Evolutionary conservation across 2,329 filamentous ascomycete species (phyloP).

Genomic region (Clarireedia homoeocarpa): DNA sequence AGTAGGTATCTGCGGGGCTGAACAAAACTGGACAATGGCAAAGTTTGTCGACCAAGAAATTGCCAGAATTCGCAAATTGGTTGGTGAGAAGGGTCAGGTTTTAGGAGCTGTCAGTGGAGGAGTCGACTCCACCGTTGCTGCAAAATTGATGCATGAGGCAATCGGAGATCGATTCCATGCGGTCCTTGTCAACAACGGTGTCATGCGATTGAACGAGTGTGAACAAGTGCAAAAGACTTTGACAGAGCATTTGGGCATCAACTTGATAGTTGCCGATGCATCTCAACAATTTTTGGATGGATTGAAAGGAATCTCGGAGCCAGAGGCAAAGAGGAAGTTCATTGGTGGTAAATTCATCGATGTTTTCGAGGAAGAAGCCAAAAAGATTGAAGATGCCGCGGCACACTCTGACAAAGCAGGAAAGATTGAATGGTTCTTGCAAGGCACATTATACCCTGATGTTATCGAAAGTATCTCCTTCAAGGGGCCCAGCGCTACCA

Average conservation of each 20-base stretch:
- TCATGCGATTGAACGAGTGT: constrained; percentile 81
- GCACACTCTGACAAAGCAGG: constrained; percentile 60
- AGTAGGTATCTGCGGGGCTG: constrained; percentile 70
- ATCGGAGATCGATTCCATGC: constrained; percentile 78
- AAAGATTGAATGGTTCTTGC: constrained; percentile 77
- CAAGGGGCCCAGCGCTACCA: constrained; percentile 63
- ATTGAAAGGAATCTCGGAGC: constrained; percentile 68
- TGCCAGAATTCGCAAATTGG: constrained; percentile 67
- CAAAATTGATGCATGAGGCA: constrained; percentile 73
- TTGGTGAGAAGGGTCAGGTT: constrained; percentile 76
- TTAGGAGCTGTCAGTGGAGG: constrained; percentile 57
- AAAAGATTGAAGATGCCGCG: constrained; percentile 64
- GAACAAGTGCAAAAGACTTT: constrained; percentile 74
- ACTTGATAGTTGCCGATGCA: constrained; percentile 80
- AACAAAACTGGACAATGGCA: constrained; percentile 76
- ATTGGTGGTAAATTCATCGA: constrained; percentile 76
- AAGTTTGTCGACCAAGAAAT: constrained; percentile 80
- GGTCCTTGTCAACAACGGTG: constrained; percentile 75
- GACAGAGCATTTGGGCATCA: constrained; percentile 73
- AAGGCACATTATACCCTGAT: constrained; percentile 67
- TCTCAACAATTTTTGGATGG: constrained; percentile 67
- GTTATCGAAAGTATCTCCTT: constrained; percentile 57
- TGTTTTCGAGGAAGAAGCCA: constrained; percentile 74
- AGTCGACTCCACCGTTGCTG: constrained; percentile 11
- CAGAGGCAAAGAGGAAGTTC: constrained; percentile 85